Base-by-base conservation (phyloP, 2,329 filamentous ascomycete genomes). In the Diplodia scrobiculata region DNA sequence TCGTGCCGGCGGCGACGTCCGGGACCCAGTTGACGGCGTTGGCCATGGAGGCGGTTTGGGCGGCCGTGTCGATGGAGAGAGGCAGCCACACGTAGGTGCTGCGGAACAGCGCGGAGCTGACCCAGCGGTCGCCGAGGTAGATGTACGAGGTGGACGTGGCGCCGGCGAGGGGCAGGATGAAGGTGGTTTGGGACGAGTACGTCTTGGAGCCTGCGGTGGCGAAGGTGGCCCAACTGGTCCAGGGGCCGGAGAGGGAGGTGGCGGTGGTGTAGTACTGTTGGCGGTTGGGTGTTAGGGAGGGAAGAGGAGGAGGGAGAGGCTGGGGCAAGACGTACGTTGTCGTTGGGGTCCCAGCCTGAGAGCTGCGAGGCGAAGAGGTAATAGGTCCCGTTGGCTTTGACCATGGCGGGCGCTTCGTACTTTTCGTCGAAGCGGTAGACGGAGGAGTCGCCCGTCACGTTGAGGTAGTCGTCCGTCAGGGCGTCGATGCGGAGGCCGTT, bases 111-210 rank as follows among this genome's bases (percentile, higher is more conserved):
- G 89, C 86, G n/a, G 74, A 73, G 5, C 80, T 82, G 0, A 84
- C 75, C 88, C 88, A 90, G 25, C 88, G 84, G 75, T 91, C 88
- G 21, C 88, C 88, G 76, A 89, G 84, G 75, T 89, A 90, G 68
- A 88, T 82, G 58, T 80, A 79, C 5, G 71, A 74, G 47, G 77
- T 75, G 47, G 77, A 73, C 0, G 53, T 1, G 32, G 17, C 0
- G 27, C 63, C 63, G 13, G 54, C 10, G 29, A 84, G 72, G 4
- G 76, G 74, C 21, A 89, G 80, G 25, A 90, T 80, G 69, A 82
- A 89, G 41, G 80, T 85, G 0, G 86, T 87, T 71, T 91, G 87
- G 1, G 83, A 86, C 14, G 77, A 76, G 70, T 86, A 89, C 0
- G 88, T 89, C 54, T 82, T 81, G 78, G 82, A 80, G 0, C 86